Evolutionary conservation across 1,284 basidiomycete species (phyloP), one percentile per base, ranked within the genome.

Genomic region (Ganoderma boninense): DNA sequence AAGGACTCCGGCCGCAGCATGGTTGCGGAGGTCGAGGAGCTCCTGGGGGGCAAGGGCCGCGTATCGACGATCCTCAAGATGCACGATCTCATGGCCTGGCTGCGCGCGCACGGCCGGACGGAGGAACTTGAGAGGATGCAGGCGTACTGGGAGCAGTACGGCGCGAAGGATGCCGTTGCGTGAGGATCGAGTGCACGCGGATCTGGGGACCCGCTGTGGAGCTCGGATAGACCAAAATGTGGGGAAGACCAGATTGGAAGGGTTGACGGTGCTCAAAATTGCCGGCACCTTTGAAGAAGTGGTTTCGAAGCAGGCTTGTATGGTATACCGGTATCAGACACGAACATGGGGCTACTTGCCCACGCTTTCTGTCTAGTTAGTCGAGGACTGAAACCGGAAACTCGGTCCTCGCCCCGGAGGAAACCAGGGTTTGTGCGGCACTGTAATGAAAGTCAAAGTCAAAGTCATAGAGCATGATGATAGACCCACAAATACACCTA

Each of bases 31-130:
- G 87, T 99, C n/a, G 94, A 97, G 79, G 81, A 81, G 63, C 86
- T 96, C 63, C 89, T 93, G 56, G 87, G 86, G 40, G 88, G 95
- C 20, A 84, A 87, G 63, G 91, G 90, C 13, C 84, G 87, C 40
- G 92, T 92, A n/a, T 81, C 85, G 65, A 91, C 92, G 23, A 95
- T 97, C 62, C 87, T 99, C 75, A 92, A 88, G 77, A 92, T 99
- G 89, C 84, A 89, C 70, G 95, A 99, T 79, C 86, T 99, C 73
- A 93, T 99, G 81, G 79, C 83, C 10, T 98, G 95, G 90, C 83
- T 99, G 78, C 88, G 93, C 78, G 80, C 85, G 20, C 89, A 92
- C 69, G 92, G 89, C 0, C 87, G 88, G 76, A 82, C 82, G 8
- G 89, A 92, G 69, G 89, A 96, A 77, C 82, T 98, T 60, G 83